These are phyloP conservation scores for Leccinum fibrillosum DNA, from an alignment of 768 basidiomycete species.

Conservation along the genomic window DNA sequence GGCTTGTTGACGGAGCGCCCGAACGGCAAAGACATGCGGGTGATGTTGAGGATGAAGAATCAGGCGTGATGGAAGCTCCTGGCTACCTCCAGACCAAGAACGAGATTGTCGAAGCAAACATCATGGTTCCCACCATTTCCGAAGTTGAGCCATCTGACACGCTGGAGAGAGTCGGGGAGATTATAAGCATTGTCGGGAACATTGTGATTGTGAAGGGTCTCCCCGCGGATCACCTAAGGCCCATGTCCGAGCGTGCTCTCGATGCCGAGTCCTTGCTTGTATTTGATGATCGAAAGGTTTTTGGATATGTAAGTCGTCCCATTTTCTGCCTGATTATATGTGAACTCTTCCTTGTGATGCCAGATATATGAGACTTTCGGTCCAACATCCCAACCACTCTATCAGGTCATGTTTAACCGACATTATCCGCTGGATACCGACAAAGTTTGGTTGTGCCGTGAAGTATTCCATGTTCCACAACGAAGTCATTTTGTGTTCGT, in stretches of 20 bases:
- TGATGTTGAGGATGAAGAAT: constrained; percentile 53
- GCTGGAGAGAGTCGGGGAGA: constrained; percentile 74
- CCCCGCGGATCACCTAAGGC: constrained; percentile 39
- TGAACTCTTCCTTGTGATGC: constrained; percentile 10
- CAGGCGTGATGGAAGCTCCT: constrained; percentile 36
- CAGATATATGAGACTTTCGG: constrained; percentile 96
- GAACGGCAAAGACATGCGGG: constrained; percentile 8
- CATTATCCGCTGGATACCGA: constrained; percentile 58
- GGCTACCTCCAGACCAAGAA: constrained; percentile 65
- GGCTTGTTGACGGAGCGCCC: not conserved
- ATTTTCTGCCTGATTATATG: constrained; percentile 8
- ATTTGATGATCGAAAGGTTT: constrained; percentile 82
- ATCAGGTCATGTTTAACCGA: constrained; percentile 79
- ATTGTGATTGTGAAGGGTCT: constrained; percentile 72
- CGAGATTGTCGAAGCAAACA: constrained; percentile 56
- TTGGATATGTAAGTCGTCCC: constrained; percentile 73
- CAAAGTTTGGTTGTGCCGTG: constrained; percentile 51
- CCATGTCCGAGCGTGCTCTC: constrained; percentile 60
- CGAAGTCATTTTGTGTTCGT: constrained; percentile 85
- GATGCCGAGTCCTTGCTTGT: constrained; percentile 91
- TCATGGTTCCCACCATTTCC: constrained; percentile 60
- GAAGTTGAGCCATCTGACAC: constrained; percentile 61
- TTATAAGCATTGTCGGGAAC: constrained; percentile 70
- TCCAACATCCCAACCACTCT: constrained; percentile 85
- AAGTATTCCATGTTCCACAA: constrained; percentile 80